Evolutionary conservation across 805 yeast species (phyloP).

Genomic region (Sugiyamaella marilandica): DNA sequence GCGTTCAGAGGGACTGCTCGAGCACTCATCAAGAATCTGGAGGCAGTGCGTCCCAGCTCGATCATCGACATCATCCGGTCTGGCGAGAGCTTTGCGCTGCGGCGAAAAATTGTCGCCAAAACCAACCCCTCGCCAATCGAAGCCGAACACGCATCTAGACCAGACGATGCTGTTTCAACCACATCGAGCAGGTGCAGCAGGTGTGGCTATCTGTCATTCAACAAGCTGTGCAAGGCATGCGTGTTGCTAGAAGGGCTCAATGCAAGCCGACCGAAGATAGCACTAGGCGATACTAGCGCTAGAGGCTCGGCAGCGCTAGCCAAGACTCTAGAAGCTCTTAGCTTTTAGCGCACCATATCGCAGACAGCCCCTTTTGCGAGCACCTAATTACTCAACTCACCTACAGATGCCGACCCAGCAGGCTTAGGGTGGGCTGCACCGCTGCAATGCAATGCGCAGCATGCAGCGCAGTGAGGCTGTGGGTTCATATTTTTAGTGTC

Average conservation of each 20-base stretch:
- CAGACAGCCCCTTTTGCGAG: too few species aligned
- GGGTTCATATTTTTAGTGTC: not conserved
- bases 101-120: slow-evolving; percentile 15
- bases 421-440: not conserved
- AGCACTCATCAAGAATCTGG: slow-evolving; percentile 82
- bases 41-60: slow-evolving; percentile 85
- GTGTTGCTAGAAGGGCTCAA: slow-evolving; percentile 80
- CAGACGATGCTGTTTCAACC: not conserved
- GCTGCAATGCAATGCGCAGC: not conserved
- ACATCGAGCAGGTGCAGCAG: slow-evolving; percentile 55
- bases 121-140: not conserved
- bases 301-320: slow-evolving; percentile 17
- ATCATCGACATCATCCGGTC: slow-evolving; percentile 91
- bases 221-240: slow-evolving; percentile 90
- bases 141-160: not conserved
- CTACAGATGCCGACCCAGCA: too few species aligned
- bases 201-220: slow-evolving; percentile 90
- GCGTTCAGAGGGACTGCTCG: slow-evolving; percentile 98
- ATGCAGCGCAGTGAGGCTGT: not conserved
- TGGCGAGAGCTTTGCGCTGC: slow-evolving; percentile 76
- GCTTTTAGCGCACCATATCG: slow-evolving; percentile 41
- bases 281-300: slow-evolving; percentile 43
- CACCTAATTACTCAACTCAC: too few species aligned
- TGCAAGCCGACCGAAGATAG: slow-evolving; percentile 60
- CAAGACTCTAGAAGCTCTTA: slow-evolving; percentile 48